Evolutionary conservation across 768 basidiomycete genomes (phyloP).

Genomic region (Cantharellus cinnabarinus): DNA sequence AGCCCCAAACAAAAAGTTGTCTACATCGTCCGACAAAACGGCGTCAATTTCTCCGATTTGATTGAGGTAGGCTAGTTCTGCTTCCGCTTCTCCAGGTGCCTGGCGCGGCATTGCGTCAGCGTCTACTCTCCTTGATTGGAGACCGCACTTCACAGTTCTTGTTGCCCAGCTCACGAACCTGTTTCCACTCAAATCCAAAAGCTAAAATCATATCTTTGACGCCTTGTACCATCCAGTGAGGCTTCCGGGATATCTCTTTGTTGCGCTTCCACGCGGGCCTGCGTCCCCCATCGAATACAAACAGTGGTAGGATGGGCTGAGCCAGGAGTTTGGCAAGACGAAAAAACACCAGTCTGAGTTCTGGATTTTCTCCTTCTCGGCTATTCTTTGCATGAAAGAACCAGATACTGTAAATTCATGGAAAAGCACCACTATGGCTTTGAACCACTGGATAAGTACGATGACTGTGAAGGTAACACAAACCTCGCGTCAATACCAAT

Average conservation of each 20-base stretch:
- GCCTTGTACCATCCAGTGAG: slow-evolving; percentile 14
- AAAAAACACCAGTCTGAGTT: slow-evolving; percentile 67
- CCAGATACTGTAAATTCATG: slow-evolving; percentile 15
- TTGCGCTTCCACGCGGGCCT: slow-evolving; percentile 61
- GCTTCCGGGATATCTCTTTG: slow-evolving; percentile 15
- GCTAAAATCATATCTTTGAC: slow-evolving; percentile 21
- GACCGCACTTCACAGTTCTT: neutral
- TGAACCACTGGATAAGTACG: neutral
- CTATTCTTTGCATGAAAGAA: slow-evolving; percentile 19
- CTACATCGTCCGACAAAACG: slow-evolving; percentile 81
- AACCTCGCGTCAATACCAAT: slow-evolving; percentile 62
- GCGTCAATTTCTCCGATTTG: slow-evolving; percentile 67
- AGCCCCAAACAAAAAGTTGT: slow-evolving; percentile 81
- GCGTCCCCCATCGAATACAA: slow-evolving; percentile 81
- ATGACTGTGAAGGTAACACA: slow-evolving; percentile 1
- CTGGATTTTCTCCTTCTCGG: slow-evolving; percentile 56
- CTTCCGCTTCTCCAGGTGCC: slow-evolving; percentile 86
- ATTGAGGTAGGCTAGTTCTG: slow-evolving; percentile 77
- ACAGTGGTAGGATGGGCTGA: slow-evolving; percentile 66
- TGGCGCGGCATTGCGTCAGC: slow-evolving; percentile 5
- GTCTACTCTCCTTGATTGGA: neutral
- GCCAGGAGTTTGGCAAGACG: slow-evolving; percentile 53
- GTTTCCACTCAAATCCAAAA: slow-evolving; percentile 25
- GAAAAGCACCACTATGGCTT: too few species aligned
- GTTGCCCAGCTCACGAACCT: slow-evolving; percentile 16